These are phyloP conservation scores for Novymonas esmeraldas DNA, from an alignment of 208 protist genomes.

Conservation along the genomic window DNA sequence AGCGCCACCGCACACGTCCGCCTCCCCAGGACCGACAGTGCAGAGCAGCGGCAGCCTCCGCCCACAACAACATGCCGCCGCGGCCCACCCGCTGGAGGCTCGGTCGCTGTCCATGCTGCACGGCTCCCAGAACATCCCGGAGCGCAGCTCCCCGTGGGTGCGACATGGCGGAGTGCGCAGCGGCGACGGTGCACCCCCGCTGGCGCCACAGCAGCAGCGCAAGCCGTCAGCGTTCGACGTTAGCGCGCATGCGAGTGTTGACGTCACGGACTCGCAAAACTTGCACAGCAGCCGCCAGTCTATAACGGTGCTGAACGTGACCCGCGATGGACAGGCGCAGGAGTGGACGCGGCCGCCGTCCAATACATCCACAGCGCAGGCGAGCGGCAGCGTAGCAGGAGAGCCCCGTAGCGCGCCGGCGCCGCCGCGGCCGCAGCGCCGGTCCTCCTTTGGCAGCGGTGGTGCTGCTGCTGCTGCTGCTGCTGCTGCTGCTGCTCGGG, in stretches of 20 bases:
- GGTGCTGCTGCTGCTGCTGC: too few relatives aligned
- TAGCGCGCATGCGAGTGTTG: neutral
- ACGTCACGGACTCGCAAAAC: slow-evolving; percentile 1
- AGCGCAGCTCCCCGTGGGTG: neutral
- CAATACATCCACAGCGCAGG: neutral
- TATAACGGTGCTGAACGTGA: slow-evolving; percentile 22
- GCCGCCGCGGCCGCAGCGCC: slow-evolving; percentile 4
- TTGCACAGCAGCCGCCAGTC: slow-evolving; percentile 15
- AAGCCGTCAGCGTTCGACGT: neutral
- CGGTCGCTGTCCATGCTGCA: neutral
- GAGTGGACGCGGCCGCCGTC: slow-evolving; percentile 8
- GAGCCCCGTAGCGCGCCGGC: too few relatives aligned
- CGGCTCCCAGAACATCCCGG: neutral
- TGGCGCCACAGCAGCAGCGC: neutral
- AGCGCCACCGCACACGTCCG: neutral
- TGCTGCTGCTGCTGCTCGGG: neutral
- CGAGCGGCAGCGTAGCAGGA: neutral
- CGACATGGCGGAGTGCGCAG: neutral
- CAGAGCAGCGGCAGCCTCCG: neutral
- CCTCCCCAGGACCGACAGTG: neutral
- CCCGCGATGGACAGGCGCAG: slow-evolving; percentile 8
- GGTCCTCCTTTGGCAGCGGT: slow-evolving; percentile 7
- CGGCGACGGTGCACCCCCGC: neutral
- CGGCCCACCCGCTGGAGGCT: neutral
- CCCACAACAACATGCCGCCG: neutral